These are phyloP conservation scores for Gossypium bickii DNA, from an alignment of 345 rosid species.

Conservation along the genomic window DNA sequence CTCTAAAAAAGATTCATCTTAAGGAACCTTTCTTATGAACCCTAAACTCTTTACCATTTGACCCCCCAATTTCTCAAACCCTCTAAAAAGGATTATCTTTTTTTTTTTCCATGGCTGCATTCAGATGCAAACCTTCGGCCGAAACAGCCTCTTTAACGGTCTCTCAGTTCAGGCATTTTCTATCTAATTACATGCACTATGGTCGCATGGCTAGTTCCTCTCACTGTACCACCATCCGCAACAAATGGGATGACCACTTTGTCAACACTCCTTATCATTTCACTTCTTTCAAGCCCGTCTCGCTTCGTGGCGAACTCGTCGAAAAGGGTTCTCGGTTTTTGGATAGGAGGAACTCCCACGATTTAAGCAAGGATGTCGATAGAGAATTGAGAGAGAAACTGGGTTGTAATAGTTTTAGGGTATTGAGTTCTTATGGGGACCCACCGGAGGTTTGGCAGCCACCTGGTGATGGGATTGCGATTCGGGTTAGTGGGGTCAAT, in stretches of 20 bases:
- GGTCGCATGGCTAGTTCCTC: conserved; percentile 42
- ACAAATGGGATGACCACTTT: conserved; percentile 47
- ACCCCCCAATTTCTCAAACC: neutral
- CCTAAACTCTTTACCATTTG: neutral
- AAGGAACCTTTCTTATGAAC: conserved; percentile 7
- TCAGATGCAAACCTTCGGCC: conserved; percentile 59
- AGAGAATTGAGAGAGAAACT: conserved; percentile 27
- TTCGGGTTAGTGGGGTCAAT: conserved; percentile 43
- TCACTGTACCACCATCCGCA: conserved; percentile 31
- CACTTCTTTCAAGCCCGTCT: conserved; percentile 56
- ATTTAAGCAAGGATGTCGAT: conserved; percentile 23
- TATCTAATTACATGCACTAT: conserved; percentile 46
- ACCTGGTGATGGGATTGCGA: conserved; percentile 74
- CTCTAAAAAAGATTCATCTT: conserved; percentile 3
- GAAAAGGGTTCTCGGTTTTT: conserved; percentile 41
- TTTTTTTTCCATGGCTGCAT: conserved; percentile 37
- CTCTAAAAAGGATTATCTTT: conserved; percentile 1
- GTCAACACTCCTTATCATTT: conserved; percentile 38
- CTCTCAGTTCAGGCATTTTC: conserved; percentile 60
- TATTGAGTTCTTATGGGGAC: conserved; percentile 59
- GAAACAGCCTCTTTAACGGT: conserved; percentile 56
- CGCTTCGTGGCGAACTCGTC: conserved; percentile 48
- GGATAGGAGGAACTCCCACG: conserved; percentile 27
- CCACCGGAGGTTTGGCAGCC: conserved; percentile 99
- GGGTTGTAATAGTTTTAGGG: conserved; percentile 22